A percentile compares a stretch with the other conserved stretches of the same genome.
phyloP scores from a whole-genome alignment of 2,329 filamentous ascomycete species.

The Nothomitra cinnamomea region DNA sequence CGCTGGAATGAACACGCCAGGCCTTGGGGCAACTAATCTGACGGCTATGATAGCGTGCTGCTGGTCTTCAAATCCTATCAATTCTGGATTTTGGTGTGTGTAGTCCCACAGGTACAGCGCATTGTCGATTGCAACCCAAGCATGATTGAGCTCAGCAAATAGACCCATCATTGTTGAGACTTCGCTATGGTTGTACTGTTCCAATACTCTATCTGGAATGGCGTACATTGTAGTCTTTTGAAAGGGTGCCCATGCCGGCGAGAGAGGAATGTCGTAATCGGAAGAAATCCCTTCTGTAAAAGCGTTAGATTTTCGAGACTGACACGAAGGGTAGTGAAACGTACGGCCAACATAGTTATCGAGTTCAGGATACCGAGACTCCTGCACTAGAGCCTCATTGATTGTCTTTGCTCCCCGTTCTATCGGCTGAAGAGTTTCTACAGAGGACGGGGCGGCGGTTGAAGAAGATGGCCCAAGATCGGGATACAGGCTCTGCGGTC shows the following conservation, averaged over 20 bases:
- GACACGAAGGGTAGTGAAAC: slow-evolving; percentile 21
- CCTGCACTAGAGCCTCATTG: slow-evolving; percentile 58
- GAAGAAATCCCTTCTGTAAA: slow-evolving; percentile 39
- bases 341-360: slow-evolving; percentile 79
- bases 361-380: slow-evolving; percentile 72
- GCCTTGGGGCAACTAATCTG: slow-evolving; percentile 67
- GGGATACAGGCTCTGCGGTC: background rate
- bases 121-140: slow-evolving; percentile 92
- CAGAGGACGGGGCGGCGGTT: background rate
- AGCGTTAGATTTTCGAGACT: background rate
- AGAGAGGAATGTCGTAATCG: slow-evolving; percentile 65
- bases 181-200: slow-evolving; percentile 77
- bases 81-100: slow-evolving; percentile 74
- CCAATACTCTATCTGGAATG: slow-evolving; percentile 81
- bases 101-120: slow-evolving; percentile 97
- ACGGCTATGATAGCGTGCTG: slow-evolving; percentile 80
- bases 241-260: slow-evolving; percentile 69
- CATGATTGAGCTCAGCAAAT: slow-evolving; percentile 86
- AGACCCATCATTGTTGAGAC: slow-evolving; percentile 88
- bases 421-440: slow-evolving; percentile 45
- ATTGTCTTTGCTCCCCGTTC: slow-evolving; percentile 70
- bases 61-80: slow-evolving; percentile 85
- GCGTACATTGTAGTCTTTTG: slow-evolving; percentile 73
- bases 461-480: background rate
- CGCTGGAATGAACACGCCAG: slow-evolving; percentile 69